phyloP scores from a whole-genome alignment of 139 green algal species.

The Volvox africanus region DNA sequence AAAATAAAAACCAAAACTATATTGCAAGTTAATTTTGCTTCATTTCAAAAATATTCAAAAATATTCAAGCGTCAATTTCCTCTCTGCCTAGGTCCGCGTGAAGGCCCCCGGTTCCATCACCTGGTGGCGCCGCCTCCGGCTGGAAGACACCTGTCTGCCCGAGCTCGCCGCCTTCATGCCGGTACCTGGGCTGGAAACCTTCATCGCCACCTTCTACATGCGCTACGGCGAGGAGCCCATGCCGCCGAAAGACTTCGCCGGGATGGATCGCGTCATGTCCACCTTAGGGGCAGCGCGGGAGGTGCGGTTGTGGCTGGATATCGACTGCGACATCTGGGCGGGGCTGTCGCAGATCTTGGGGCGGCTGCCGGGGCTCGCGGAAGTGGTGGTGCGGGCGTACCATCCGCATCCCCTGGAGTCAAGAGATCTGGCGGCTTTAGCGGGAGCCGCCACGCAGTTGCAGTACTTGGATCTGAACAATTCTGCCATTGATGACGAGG shows the following conservation, averaged over 20 bases:
- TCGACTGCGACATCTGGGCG: conserved; percentile 48
- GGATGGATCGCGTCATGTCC: conserved; percentile 30
- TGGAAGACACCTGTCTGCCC: conserved; percentile 47
- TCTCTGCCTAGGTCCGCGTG: background rate
- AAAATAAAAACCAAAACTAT: too few species aligned
- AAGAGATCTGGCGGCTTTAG: background rate
- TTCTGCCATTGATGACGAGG: background rate
- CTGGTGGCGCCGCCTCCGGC: conserved; percentile 33
- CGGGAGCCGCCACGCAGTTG: background rate
- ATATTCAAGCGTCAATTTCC: too few species aligned
- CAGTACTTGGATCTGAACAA: conserved; percentile 42
- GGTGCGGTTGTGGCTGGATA: conserved; percentile 45
- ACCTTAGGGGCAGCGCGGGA: conserved; percentile 18
- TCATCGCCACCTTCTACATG: conserved; percentile 45
- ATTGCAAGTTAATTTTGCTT: too few species aligned
- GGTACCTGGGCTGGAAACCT: conserved; percentile 2
- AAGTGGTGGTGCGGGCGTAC: conserved; percentile 38
- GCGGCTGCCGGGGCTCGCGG: conserved; percentile 32
- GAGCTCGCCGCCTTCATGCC: conserved; percentile 45
- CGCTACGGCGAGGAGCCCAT: conserved; percentile 23
- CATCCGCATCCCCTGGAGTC: conserved; percentile 15
- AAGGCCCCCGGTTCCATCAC: conserved; percentile 29
- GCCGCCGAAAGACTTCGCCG: conserved; percentile 7
- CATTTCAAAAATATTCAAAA: too few species aligned
- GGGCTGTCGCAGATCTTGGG: conserved; percentile 38